Evolutionary conservation across 768 basidiomycete species (phyloP).

Genomic region (Gloeostereum incarnatum): DNA sequence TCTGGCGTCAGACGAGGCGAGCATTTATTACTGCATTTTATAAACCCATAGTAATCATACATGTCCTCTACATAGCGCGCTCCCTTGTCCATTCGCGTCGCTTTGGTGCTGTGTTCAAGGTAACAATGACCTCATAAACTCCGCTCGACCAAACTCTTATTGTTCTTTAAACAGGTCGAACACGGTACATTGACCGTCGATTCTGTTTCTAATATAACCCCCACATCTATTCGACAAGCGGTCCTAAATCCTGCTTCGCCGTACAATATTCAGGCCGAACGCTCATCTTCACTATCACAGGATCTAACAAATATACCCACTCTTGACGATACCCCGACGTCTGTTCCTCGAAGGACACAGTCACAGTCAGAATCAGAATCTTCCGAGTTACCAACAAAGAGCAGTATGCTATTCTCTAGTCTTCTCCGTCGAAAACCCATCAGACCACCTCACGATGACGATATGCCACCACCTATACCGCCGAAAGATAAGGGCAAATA

Average conservation of each 20-base stretch:
- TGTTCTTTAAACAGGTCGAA: constrained; percentile 25
- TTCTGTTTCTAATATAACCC: constrained; percentile 31
- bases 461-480: constrained; percentile 32
- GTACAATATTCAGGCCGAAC: constrained; percentile 5
- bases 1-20: constrained; percentile 26
- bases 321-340: constrained; percentile 18
- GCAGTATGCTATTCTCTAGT: constrained; percentile 20
- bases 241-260: constrained; percentile 17
- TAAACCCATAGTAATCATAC: constrained; percentile 3
- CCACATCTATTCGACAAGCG: constrained; percentile 26
- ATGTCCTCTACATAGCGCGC: constrained; percentile 22
- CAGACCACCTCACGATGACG: constrained; percentile 10
- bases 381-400: constrained; percentile 16
- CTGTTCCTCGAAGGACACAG: constrained; percentile 24
- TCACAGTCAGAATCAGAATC: constrained; percentile 10
- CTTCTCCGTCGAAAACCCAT: constrained; percentile 27
- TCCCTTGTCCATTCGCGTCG: constrained; percentile 39
- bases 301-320: constrained; percentile 9
- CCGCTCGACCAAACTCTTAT: constrained; percentile 6
- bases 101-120: constrained; percentile 36
- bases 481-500: constrained; percentile 31
- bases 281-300: constrained; percentile 5
- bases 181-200: constrained; percentile 37
- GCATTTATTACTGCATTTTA: constrained; percentile 16
- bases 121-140: constrained; percentile 8